Evolutionary conservation across 2,329 filamentous ascomycete genomes (phyloP), one percentile per base, ranked within the genome.

Genomic region (Ascochyta pisi): DNA sequence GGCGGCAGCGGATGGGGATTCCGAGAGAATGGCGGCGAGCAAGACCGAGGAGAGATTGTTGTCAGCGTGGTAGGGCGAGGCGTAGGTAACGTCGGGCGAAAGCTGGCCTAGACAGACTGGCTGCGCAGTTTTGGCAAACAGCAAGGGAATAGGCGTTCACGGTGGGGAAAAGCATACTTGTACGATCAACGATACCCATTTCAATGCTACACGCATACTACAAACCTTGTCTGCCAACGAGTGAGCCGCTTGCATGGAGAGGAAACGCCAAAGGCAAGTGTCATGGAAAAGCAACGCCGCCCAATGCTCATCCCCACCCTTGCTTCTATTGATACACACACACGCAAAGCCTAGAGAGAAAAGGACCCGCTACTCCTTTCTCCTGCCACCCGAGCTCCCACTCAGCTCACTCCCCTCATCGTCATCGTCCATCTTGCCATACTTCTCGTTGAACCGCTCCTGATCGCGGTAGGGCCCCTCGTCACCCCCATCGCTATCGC

Each of bases 31-130:
- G 42, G 62, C 0, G 76, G 69, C 39, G 86, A 86, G 31, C 84
- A 82, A 15, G 82, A 50, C 4, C 81, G 78, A 6, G 77, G 79
- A 16, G 90, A 96, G 73, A 84, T 98, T 47, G 84, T 96, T 58
- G 83, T 99, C 66, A 96, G 92, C 64, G 89, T 99, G 39, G 96
- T 98, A 70, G 95, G 95, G 29, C 88, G 87, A 67, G 95, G 95
- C 39, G 91, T 99, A 56, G 95, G 95, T 27, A 99, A 98, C 73
- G 90, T 98, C 44, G 94, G 94, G 49, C 86, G 93, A 70, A 98
- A 98, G 79, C 89, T 97, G 74, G 86, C 85, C 60, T 88, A 75
- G 61, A 39, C 31, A 29, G 12, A 19, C 34, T 29, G 34, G 19
- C 3, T 5, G 33, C 8, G 24, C 2, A 9, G 22, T 13, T 39